Conservation (phyloP, 2,329 filamentous ascomycete genomes). For the Bipolaris oryzae region DNA sequence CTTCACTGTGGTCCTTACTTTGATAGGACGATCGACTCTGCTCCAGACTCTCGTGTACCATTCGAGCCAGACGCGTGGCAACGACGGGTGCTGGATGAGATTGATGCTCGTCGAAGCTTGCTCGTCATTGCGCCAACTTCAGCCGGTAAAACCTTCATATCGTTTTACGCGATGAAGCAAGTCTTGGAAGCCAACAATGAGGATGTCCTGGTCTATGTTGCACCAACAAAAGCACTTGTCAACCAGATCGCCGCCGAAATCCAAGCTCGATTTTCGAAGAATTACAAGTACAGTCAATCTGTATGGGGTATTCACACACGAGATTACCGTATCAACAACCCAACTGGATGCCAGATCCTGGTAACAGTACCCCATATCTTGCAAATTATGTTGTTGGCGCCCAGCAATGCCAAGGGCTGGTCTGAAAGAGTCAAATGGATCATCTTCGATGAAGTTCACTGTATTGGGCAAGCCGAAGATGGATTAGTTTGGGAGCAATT, state of each 20-base stretch:
- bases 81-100: constrained; percentile 71
- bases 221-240: constrained; percentile 80
- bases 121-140: constrained; percentile 80
- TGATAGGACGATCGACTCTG: constrained; percentile 74
- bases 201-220: constrained; percentile 76
- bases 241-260: constrained; percentile 84
- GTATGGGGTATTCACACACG: constrained; percentile 81
- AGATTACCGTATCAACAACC: constrained; percentile 76
- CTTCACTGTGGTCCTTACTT: constrained; percentile 73
- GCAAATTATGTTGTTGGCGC: constrained; percentile 72
- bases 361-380: constrained; percentile 80
- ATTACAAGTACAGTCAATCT: constrained; percentile 64
- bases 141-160: constrained; percentile 83
- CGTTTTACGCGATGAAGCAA: constrained; percentile 83
- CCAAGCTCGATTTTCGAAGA: constrained; percentile 74
- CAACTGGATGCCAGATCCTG: constrained; percentile 73
- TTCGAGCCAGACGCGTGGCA: constrained; percentile 82
- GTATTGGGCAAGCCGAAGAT: constrained; percentile 76
- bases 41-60: constrained; percentile 69
- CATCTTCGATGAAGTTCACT: constrained; percentile 84
- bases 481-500: constrained; percentile 81
- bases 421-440: constrained; percentile 72
- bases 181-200: constrained; percentile 71
- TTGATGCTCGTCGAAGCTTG: constrained; percentile 72
- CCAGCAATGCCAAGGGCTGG: constrained; percentile 73